Evolutionary conservation across 306 rosid genomes (phyloP), one percentile per base, ranked within the genome.

Genomic region (Cicer yamashitae): DNA sequence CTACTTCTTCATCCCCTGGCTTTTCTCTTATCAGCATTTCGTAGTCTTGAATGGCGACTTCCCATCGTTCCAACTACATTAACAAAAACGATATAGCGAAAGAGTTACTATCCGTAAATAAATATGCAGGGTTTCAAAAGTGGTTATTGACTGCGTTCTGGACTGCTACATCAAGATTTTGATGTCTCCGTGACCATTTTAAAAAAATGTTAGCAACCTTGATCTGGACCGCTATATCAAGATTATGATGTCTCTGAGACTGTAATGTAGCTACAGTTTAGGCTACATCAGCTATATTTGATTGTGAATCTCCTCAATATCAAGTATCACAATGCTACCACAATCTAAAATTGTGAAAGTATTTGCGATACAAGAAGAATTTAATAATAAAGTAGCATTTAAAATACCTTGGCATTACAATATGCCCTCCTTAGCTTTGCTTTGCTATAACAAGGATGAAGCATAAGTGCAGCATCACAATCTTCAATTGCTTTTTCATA

Each of bases 401-500:
- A 41, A 61, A 59, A 79, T 43, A 92, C 97, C 87, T 90, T 92
- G 80, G 96, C 91, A 73, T 89, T 87, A 64, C 96, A 94, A 77
- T 90, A 79, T 6, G 99, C 99, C 10, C 96, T 88, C 37, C 99
- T 86, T 67, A 92, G 79, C 80, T 86, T 87, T 73, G 99, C 97
- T 85, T 92, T 94, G 86, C 91, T 88, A 65, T 92, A 92, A 77
- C 77, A 74, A 47, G 96, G 96, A 77, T 79, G 86, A 72, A 89
- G 63, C 6, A 58, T 46, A 53, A 94, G 97, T 47, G 99, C 99
- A 0, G 89, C 79, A 43, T 85, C 77, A 85, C 99, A 94, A 77
- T 94, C 99, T 65, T 94, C 99, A 64, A 92, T 83, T 39, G 99
- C 99, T 77, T 90, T 94, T 76, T 94, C 99, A 46, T 75, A 89